Evolutionary conservation across 805 yeast genomes (phyloP), one percentile per base, ranked within the genome.

Genomic region (Candida maesae): DNA sequence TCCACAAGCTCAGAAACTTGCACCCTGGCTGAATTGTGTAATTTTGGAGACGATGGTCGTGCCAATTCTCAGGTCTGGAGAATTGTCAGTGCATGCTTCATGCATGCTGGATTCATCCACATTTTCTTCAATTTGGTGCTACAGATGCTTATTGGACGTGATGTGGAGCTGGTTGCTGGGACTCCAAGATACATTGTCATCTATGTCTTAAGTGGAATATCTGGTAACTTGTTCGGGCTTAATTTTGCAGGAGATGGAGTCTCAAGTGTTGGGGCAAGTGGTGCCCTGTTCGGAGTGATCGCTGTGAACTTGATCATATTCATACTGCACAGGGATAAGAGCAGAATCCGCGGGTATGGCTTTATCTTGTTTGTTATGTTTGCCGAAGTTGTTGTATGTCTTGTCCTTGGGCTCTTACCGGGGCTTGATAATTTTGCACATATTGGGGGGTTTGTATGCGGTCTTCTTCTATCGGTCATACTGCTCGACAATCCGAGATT

Each of bases 381-480:
- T n/a, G 61, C 64, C 9, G 88, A 83, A 55, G 70, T 83, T 27
- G 52, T 81, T 11, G 66, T 81, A 5, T 70, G 80, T 28, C 68
- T 83, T 34, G 82, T 73, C 6, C 61, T 83, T 15, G 90, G 90
- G 0, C 63, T 83, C 15, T 61, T 83, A 13, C 90, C 90, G 0
- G 90, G 90, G 0, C 56, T 83, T 39, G 90, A 83, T 58, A 83
- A 83, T 56, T 83, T 83, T 53, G 71, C 84, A 32, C 89, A 83
- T 58, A 74, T 83, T 50, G 90, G 90, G 10, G 90, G 90, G 6
- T 80, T 82, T 61, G 73, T 78, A 18, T 63, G 77, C 61, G 90
- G 90, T 0, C 28, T 78, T 0, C 55, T 76, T 20, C 49, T 69
- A 25, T 76, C 82, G 1, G 52, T 78, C 0, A 61, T 71, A 1